Conservation (phyloP, 768 basidiomycete genomes). For the Megacollybia marginata region DNA sequence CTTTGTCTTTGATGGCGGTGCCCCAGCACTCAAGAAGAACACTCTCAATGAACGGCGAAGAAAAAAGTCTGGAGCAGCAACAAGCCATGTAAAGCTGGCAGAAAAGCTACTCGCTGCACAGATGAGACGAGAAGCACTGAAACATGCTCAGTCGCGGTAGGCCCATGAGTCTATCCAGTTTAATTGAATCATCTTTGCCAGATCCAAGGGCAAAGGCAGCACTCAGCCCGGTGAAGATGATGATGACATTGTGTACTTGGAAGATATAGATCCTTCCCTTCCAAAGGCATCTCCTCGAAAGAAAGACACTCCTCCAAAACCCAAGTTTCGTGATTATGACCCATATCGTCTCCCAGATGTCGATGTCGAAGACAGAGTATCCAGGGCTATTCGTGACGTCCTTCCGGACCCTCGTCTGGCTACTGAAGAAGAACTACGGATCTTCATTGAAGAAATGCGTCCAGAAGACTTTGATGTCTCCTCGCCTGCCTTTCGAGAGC, state of each 20-base stretch:
- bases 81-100: slow-evolving; percentile 80
- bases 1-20: slow-evolving; percentile 98
- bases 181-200: slow-evolving; percentile 1
- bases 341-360: slow-evolving; percentile 90
- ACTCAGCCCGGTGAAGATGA: slow-evolving; percentile 47
- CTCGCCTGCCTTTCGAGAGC: slow-evolving; percentile 82
- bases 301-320: slow-evolving; percentile 46
- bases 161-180: slow-evolving; percentile 27
- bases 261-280: slow-evolving; percentile 61
- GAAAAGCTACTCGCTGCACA: slow-evolving; percentile 92
- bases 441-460: slow-evolving; percentile 93
- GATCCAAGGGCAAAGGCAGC: slow-evolving; percentile 32
- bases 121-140: slow-evolving; percentile 82
- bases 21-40: slow-evolving; percentile 79
- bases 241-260: slow-evolving; percentile 78
- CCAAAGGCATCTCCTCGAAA: slow-evolving; percentile 45
- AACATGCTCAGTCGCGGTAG: slow-evolving; percentile 36
- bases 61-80: slow-evolving; percentile 86
- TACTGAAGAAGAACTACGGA: slow-evolving; percentile 88
- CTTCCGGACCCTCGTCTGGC: slow-evolving; percentile 88
- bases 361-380: slow-evolving; percentile 55
- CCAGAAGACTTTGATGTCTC: slow-evolving; percentile 93
- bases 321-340: slow-evolving; percentile 71
- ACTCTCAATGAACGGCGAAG: slow-evolving; percentile 89
- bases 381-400: slow-evolving; percentile 49